A percentile compares a stretch with the other conserved stretches of the same genome.
Conservation (phyloP, 805 yeast species). For the Pichia phayaonensis region DNA sequence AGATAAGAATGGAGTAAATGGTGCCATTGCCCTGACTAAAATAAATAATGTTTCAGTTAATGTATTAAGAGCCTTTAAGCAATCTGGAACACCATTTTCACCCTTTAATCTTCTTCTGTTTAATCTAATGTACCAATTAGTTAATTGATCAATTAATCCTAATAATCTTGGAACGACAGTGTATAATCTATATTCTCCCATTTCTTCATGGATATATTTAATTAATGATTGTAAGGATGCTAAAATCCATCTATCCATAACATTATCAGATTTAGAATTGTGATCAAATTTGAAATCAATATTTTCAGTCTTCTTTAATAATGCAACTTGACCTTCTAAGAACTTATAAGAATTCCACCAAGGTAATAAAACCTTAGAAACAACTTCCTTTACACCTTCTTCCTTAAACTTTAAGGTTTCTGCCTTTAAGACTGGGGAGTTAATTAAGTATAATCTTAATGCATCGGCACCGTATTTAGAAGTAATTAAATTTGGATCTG, state of each 20-base stretch:
- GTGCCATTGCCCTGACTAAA: conserved; percentile 94
- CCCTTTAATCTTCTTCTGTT: conserved; percentile 98
- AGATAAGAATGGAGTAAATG: conserved; percentile 94
- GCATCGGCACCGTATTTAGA: conserved; percentile 97
- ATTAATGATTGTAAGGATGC: conserved; percentile 94
- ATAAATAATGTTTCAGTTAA: conserved; percentile 84
- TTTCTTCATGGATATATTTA: conserved; percentile 79
- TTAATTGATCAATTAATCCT: conserved; percentile 83
- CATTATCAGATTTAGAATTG: conserved; percentile 60
- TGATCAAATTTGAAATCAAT: conserved; percentile 70
- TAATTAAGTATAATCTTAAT: conserved; percentile 86
- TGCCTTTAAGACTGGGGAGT: conserved; percentile 95
- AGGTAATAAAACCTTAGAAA: conserved; percentile 89
- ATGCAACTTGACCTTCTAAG: conserved; percentile 87
- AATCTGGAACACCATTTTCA: conserved; percentile 77
- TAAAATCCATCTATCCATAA: conserved; percentile 95
- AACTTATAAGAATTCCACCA: conserved; percentile 99
- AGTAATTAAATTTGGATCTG: conserved; percentile 81
- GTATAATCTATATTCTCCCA: conserved; percentile 83
- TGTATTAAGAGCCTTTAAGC: conserved; percentile 81
- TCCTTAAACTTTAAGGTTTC: conserved; percentile 96
- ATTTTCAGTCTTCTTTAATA: conserved; percentile 68
- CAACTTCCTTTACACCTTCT: conserved; percentile 98
- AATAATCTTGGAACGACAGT: conserved; percentile 93
- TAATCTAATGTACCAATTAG: conserved; percentile 98